Evolutionary conservation across 2,329 filamentous ascomycete species (phyloP).

Genomic region (Cytospora piceicola): DNA sequence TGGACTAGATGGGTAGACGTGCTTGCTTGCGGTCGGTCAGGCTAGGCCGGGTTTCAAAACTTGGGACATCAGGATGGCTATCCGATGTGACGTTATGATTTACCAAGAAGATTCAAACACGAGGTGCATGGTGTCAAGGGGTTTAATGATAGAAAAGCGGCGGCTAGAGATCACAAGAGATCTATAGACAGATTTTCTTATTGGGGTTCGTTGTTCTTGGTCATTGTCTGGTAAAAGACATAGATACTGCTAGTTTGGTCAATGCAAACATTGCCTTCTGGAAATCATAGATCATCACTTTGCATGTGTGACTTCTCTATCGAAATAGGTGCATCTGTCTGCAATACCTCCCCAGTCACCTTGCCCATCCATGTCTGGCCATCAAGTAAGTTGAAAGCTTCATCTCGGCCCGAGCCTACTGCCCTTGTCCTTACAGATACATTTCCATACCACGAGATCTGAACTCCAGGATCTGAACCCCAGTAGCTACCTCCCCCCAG

Average conservation of each 20-base stretch:
- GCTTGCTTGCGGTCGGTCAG: background rate
- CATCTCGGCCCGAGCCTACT: too few species aligned
- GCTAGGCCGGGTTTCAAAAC: too few species aligned
- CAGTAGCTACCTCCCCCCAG: background rate
- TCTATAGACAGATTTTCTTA: background rate
- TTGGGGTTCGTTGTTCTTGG: background rate
- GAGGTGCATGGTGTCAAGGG: background rate
- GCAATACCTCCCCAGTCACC: too few species aligned
- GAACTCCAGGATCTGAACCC: too few species aligned
- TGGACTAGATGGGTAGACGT: slow-evolving; percentile 36
- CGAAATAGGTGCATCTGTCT: too few species aligned
- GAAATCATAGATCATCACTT: background rate
- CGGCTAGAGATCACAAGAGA: background rate
- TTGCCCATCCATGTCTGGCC: too few species aligned
- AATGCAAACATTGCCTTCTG: background rate
- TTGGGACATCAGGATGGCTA: background rate
- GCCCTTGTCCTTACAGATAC: too few species aligned
- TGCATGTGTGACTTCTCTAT: too few species aligned
- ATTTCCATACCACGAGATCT: too few species aligned
- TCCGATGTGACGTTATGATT: background rate
- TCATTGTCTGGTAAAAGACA: background rate
- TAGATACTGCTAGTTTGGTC: background rate
- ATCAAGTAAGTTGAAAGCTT: too few species aligned
- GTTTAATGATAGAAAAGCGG: background rate
- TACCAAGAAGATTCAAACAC: background rate